These are phyloP conservation scores for Rosa hybrid DNA, from an alignment of 331 rosid species.

Conservation along the genomic window DNA sequence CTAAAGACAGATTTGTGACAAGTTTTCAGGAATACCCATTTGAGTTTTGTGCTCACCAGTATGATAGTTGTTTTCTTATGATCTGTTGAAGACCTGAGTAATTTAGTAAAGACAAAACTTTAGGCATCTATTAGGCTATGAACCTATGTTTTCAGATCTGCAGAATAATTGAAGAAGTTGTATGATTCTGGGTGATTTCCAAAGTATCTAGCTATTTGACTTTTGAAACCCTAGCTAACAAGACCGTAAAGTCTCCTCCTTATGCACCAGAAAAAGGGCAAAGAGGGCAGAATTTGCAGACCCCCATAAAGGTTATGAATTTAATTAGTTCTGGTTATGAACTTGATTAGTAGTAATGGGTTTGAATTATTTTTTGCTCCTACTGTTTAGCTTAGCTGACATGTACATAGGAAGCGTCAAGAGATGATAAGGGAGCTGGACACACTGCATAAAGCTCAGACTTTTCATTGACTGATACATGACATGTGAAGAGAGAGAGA, in stretches of 20 bases:
- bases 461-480: constrained; percentile 34
- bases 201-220: constrained; percentile 7
- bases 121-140: constrained; percentile 12
- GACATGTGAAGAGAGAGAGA: constrained; percentile 41
- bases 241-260: background rate
- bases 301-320: background rate
- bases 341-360: background rate
- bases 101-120: background rate
- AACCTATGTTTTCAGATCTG: background rate
- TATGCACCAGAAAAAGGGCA: background rate
- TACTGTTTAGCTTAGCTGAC: constrained; percentile 17
- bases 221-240: constrained; percentile 12
- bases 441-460: constrained; percentile 30
- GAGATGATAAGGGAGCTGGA: constrained; percentile 40
- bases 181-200: background rate
- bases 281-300: background rate
- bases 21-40: background rate
- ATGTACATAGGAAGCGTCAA: constrained; percentile 32
- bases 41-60: background rate
- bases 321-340: background rate
- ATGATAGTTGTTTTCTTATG: background rate
- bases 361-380: background rate
- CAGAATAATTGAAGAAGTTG: constrained; percentile 3
- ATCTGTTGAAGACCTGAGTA: background rate
- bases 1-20: background rate